Conservation (phyloP, 495 filamentous ascomycete genomes). For the Trichoderma erinaceum region DNA sequence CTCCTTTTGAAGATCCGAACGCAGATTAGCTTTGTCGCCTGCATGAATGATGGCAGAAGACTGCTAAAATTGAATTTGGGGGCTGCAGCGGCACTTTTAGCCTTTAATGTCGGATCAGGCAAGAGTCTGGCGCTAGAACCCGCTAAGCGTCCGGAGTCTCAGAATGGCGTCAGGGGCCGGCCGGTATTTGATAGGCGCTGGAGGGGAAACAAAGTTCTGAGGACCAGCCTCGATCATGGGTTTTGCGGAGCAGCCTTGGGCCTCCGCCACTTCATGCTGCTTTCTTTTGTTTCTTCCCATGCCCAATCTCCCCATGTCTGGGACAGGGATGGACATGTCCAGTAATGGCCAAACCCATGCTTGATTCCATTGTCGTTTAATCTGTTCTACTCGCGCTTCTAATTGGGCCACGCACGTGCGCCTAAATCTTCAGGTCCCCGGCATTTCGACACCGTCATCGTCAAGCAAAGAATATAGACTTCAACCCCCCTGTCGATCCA, state of each 20-base stretch:
- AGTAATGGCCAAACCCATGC: not conserved
- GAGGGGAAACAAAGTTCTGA: not conserved
- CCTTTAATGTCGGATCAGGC: not conserved
- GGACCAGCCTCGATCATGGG: not conserved
- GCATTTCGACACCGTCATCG: not conserved
- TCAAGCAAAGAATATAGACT: not conserved
- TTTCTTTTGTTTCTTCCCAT: not conserved
- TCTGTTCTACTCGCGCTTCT: not conserved
- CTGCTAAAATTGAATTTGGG: no score
- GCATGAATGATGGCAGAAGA: no score
- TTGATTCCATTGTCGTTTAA: not conserved
- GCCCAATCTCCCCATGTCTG: not conserved
- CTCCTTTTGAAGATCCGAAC: no score
- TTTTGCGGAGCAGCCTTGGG: not conserved
- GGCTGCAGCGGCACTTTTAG: no score
- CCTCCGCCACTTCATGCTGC: not conserved
- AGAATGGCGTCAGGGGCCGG: not conserved
- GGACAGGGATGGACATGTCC: not conserved
- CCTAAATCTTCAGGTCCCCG: not conserved
- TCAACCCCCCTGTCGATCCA: not conserved
- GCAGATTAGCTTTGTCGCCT: no score
- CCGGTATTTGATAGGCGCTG: not conserved
- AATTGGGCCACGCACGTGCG: not conserved
- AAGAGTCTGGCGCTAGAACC: slow-evolving; percentile 6
- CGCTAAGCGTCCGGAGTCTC: not conserved